phyloP scores from a whole-genome alignment of 495 filamentous ascomycete species.

The Penicillium longicatenatum region DNA sequence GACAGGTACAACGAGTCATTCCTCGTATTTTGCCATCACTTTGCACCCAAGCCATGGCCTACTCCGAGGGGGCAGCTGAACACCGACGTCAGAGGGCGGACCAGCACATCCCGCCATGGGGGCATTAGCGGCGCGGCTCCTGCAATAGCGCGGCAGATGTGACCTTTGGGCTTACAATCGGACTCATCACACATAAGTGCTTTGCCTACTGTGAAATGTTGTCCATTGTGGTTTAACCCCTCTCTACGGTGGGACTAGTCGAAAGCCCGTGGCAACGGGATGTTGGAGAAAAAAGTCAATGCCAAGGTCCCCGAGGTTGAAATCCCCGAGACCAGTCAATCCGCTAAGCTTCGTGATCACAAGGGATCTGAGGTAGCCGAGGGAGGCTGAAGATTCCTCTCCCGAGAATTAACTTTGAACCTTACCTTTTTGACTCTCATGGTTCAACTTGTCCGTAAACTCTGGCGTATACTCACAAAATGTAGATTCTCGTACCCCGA shows the following conservation, averaged over 20 bases:
- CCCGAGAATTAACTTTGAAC: conserved; percentile 14
- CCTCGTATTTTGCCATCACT: conserved; percentile 14
- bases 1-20: conserved; percentile 5
- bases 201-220: too few species aligned
- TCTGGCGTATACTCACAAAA: not conserved
- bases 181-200: conserved; percentile 34
- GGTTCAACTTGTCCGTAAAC: not conserved
- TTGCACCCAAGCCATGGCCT: not conserved
- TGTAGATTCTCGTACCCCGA: not conserved
- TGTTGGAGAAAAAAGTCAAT: not conserved
- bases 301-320: conserved; percentile 9
- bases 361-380: conserved; percentile 23
- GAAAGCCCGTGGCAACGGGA: not conserved
- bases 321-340: not conserved
- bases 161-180: conserved; percentile 18
- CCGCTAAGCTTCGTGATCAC: conserved; percentile 26
- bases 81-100: conserved; percentile 37
- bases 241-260: not conserved
- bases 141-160: conserved; percentile 33
- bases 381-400: conserved; percentile 24
- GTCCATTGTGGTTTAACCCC: not conserved
- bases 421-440: conserved; percentile 1
- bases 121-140: conserved; percentile 32
- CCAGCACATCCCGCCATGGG: conserved; percentile 26
- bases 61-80: conserved; percentile 17